Evolutionary conservation across 1,139 yeast species (phyloP), one percentile per base, ranked within the genome.

Genomic region (Yamadazyma friedrichii): DNA sequence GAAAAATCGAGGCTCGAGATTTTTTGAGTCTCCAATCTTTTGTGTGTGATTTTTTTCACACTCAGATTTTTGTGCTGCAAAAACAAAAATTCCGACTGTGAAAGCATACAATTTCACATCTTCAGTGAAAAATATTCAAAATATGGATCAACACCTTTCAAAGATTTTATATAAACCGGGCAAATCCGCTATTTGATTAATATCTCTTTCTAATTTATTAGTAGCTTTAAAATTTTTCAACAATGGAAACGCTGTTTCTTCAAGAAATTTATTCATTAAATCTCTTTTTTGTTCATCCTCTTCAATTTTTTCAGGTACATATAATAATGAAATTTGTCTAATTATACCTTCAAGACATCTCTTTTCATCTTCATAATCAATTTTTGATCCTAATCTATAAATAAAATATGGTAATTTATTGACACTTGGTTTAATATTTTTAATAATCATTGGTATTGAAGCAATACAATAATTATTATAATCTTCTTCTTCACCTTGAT

Each of bases 121-220:
- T 20, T 20, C 8, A 5, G 8, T 20, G 24, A 20, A 20, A 8
- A 20, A 20, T 20, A 20, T 20, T 20, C 24, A 5, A 5, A 20
- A 20, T 11, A 10, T 26, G n/a, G 28, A 26, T 27, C 15, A 89
- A 57, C 98, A 93, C 55, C 98, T 72, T 64, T 93, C 99, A 67
- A 93, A 93, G 4, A 94, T 95, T 53, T 74, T 79, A 62, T 94
- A 94, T 41, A 94, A 65, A 0, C 96, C 96, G 1, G 98, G 98
- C 32, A 94, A 65, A 56, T 85, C 91, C 0, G 98, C 98, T 33
- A 94, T 80, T 58, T 93, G 96, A 2, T 87, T 76, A 5, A 89
- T 79, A 44, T 80, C 83, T 15, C 70, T 58, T 2, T 62, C 50
- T 26, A 89, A 53, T 4, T 55, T 56, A 15, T 65, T 66, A 0